phyloP scores from a whole-genome alignment of 2,329 filamentous ascomycete species.

The Exophiala xenobiotica region DNA sequence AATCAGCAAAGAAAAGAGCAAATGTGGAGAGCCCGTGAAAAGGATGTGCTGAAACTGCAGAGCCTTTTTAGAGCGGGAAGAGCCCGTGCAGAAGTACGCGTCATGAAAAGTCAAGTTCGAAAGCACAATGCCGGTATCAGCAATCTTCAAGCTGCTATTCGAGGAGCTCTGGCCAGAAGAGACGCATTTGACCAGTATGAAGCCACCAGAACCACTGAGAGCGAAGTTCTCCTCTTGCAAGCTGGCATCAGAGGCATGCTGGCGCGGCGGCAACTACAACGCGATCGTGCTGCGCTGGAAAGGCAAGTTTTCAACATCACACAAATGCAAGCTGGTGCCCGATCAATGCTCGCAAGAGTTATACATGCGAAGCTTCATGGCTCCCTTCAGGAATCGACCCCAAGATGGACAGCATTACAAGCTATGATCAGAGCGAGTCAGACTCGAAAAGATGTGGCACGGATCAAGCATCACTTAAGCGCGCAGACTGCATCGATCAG shows the following conservation, averaged over 20 bases:
- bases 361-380: slow-evolving; percentile 41
- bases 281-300: slow-evolving; percentile 19
- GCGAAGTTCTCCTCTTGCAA: slow-evolving; percentile 61
- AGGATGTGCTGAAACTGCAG: slow-evolving; percentile 75
- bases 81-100: slow-evolving; percentile 43
- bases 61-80: slow-evolving; percentile 67
- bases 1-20: slow-evolving; percentile 62
- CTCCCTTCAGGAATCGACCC: slow-evolving; percentile 42
- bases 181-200: slow-evolving; percentile 54
- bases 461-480: slow-evolving; percentile 41
- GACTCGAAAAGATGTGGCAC: slow-evolving; percentile 35
- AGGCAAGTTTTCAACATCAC: slow-evolving; percentile 46
- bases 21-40: slow-evolving; percentile 68
- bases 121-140: slow-evolving; percentile 46
- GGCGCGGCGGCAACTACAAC: slow-evolving; percentile 14
- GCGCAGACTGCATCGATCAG: slow-evolving; percentile 46
- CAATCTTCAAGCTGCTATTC: slow-evolving; percentile 57
- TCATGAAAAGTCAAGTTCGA: slow-evolving; percentile 41
- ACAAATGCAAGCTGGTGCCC: slow-evolving; percentile 38
- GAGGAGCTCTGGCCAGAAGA: slow-evolving; percentile 47
- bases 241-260: slow-evolving; percentile 62
- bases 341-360: slow-evolving; percentile 38
- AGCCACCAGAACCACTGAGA: slow-evolving; percentile 62
- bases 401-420: slow-evolving; percentile 47
- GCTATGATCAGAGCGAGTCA: slow-evolving; percentile 45